Evolutionary conservation across 1,284 basidiomycete genomes (phyloP), one percentile per base, ranked within the genome.

Genomic region (Rhodotorula mucilaginosa): DNA sequence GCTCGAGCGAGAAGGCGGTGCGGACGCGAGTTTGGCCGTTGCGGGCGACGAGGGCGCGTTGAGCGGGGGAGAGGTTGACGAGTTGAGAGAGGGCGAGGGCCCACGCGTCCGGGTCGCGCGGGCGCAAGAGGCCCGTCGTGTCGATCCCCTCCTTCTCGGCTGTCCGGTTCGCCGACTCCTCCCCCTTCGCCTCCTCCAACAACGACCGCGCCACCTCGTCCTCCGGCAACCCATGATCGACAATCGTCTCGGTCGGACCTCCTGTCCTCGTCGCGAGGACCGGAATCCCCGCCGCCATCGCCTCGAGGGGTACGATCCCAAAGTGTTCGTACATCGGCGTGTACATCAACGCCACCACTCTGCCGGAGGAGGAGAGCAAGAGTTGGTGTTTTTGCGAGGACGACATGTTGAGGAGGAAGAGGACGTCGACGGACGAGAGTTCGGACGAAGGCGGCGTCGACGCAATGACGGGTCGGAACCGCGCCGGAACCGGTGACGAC

Each of bases 271-370:
- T 92, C 0, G 94, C 94, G 10, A 99, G 81, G 0, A 99, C 91
- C 0, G 94, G 93, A 0, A 98, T 80, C 2, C 93, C 92, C 72
- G 90, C 94, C 3, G 89, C 87, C 93, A 98, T 97, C 0, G 88
- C 95, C 81, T 99, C 97, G 8, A 98, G 87, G 0, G 96, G 96
- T 0, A 91, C 95, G 77, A 99, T 98, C 2, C 96, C 96, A 80
- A 99, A 97, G 81, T 99, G 96, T 80, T 99, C 96, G 81, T 97
- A 95, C 2, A 87, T 84, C 0, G 97, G 96, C 0, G 97, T 99
- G 81, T 99, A 99, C 5, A 98, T 85, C 0, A 99, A 84, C 0
- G 87, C 89, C 16, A 87, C 82, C 0, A 91, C 92, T 26, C 44
- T 39, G 51, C 23, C 44, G 13, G 72, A 58, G 0, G 87, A 79